Evolutionary conservation across 1,284 basidiomycete species (phyloP).

Genomic region (Gymnopus androsaceus): DNA sequence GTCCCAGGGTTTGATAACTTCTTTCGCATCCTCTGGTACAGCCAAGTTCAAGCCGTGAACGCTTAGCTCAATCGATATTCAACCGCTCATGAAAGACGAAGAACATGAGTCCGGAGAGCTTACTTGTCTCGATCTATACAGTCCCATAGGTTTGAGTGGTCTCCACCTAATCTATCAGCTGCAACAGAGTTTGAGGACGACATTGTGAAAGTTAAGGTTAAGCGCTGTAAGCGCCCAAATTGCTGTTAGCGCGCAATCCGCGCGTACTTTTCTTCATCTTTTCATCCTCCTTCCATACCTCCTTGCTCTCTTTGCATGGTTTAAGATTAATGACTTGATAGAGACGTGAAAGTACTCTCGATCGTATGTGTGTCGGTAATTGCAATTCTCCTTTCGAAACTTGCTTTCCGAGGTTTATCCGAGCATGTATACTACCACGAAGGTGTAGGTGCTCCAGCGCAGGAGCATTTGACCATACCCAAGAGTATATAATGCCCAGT

Average conservation of each 20-base stretch:
- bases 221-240: neutral
- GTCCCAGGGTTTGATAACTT: constrained; percentile 78
- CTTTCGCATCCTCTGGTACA: constrained; percentile 74
- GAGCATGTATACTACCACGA: too few species aligned
- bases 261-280: too few species aligned
- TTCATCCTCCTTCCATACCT: too few species aligned
- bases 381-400: too few species aligned
- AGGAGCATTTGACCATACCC: too few species aligned
- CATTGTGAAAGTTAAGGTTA: neutral
- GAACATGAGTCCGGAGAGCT: constrained; percentile 27
- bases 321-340: too few species aligned
- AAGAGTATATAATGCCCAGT: neutral
- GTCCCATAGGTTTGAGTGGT: constrained; percentile 58
- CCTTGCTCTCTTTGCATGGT: too few species aligned
- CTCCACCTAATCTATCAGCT: constrained; percentile 33
- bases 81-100: neutral
- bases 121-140: constrained; percentile 75
- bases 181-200: constrained; percentile 8
- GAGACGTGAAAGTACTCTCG: too few species aligned
- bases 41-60: constrained; percentile 78
- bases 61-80: constrained; percentile 42
- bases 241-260: too few species aligned
- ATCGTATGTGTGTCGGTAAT: too few species aligned
- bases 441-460: too few species aligned
- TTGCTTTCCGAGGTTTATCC: constrained; percentile 5